A percentile compares a stretch with the other conserved stretches of the same genome.
phyloP scores from a whole-genome alignment of 2,329 filamentous ascomycete genomes.

The Neurospora sp. region DNA sequence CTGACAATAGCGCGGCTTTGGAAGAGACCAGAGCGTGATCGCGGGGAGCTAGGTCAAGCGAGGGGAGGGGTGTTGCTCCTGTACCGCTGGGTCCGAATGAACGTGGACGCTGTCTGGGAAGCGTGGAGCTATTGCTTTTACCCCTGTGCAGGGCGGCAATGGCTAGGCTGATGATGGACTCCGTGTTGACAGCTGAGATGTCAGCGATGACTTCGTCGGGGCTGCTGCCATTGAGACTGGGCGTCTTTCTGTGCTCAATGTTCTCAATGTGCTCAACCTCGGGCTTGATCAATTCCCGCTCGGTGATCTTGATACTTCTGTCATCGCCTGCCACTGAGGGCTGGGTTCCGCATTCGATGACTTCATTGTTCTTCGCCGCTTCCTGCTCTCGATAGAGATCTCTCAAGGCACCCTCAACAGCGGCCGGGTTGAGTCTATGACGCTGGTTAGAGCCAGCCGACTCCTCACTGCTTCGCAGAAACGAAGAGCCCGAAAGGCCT shows the following conservation, averaged over 20 bases:
- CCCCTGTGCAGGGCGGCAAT: background rate
- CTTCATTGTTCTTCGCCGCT: background rate
- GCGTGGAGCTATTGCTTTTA: background rate
- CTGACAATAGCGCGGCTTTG: background rate
- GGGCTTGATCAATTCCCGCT: background rate
- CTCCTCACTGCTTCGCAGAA: constrained; percentile 1
- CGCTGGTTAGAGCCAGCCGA: background rate
- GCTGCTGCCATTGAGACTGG: background rate
- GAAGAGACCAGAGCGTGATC: background rate
- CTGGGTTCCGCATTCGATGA: background rate
- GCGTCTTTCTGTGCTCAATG: background rate
- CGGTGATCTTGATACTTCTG: background rate
- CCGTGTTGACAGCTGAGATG: background rate
- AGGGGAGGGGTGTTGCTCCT: background rate
- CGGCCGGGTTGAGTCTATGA: background rate
- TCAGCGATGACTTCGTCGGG: background rate
- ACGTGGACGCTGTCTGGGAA: background rate
- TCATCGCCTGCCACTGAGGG: background rate
- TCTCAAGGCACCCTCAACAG: background rate
- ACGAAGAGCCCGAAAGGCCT: constrained; percentile 1
- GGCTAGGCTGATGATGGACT: background rate
- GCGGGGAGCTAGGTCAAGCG: background rate
- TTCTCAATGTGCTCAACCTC: background rate
- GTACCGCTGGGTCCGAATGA: background rate
- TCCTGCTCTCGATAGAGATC: background rate